phyloP scores from a whole-genome alignment of 2,329 filamentous ascomycete genomes.

The Cryphonectria parasitica region DNA sequence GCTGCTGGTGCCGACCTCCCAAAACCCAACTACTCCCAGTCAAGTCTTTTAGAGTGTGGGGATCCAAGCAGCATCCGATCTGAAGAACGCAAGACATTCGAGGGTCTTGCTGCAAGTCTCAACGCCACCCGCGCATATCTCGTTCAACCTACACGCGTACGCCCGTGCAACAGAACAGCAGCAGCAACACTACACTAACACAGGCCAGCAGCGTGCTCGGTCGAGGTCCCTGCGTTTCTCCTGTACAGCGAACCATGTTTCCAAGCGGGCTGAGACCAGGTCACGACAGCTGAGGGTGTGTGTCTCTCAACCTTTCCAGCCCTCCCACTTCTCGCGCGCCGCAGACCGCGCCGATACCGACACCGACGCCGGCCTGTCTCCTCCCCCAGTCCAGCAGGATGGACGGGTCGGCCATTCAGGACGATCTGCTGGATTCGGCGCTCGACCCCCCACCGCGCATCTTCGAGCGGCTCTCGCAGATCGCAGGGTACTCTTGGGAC shows the following conservation, averaged over 20 bases:
- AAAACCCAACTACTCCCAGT: neutral
- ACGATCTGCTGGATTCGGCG: slow-evolving; percentile 49
- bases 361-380: slow-evolving; percentile 16
- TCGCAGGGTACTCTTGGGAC: slow-evolving; percentile 79
- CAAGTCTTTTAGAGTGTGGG: neutral
- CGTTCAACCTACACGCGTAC: neutral
- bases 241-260: slow-evolving; percentile 25
- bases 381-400: slow-evolving; percentile 42
- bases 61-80: slow-evolving; percentile 1
- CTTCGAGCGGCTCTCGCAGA: slow-evolving; percentile 72
- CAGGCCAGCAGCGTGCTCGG: slow-evolving; percentile 4
- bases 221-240: neutral
- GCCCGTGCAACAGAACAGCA: neutral
- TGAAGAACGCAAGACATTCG: slow-evolving; percentile 5
- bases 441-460: slow-evolving; percentile 69
- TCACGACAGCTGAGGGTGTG: slow-evolving; percentile 30
- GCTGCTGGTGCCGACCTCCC: neutral
- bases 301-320: slow-evolving; percentile 21
- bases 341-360: neutral
- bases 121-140: neutral
- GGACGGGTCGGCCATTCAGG: slow-evolving; percentile 54
- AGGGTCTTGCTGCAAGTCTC: neutral
- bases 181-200: neutral
- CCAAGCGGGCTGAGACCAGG: slow-evolving; percentile 24
- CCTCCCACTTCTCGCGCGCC: neutral